These are phyloP conservation scores for Clavispora carvajalis DNA, from an alignment of 805 yeast species.

Conservation along the genomic window DNA sequence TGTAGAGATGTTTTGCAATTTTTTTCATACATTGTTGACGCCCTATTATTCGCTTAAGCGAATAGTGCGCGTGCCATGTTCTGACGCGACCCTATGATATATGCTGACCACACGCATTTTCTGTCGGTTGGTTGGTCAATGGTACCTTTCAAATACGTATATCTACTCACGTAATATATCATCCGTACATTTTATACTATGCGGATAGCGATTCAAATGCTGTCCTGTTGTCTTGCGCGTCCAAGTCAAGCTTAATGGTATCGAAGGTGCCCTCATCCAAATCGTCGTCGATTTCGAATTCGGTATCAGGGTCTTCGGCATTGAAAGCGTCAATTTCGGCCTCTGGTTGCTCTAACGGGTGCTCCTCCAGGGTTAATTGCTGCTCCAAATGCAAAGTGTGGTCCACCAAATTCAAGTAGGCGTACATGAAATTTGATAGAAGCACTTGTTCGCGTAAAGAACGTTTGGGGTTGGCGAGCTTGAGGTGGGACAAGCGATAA, in stretches of 20 bases:
- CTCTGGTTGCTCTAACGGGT: conserved; percentile 12
- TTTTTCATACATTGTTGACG: too few relatives aligned
- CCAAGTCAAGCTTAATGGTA: conserved; percentile 13
- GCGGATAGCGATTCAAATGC: not conserved
- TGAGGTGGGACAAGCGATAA: conserved; percentile 85
- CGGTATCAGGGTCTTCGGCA: conserved; percentile 15
- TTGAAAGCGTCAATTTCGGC: conserved; percentile 12
- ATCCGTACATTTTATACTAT: not conserved
- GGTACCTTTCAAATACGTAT: not conserved
- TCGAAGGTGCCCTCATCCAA: conserved; percentile 14
- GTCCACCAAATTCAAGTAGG: conserved; percentile 89
- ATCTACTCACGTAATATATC: not conserved
- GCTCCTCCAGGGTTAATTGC: conserved; percentile 34
- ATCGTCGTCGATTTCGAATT: conserved; percentile 14
- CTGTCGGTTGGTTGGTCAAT: not conserved
- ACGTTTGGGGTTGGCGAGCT: conserved; percentile 89
- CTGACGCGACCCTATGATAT: not conserved
- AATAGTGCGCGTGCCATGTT: not conserved
- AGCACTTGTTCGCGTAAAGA: conserved; percentile 89
- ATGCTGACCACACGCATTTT: not conserved
- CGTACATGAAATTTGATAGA: conserved; percentile 94
- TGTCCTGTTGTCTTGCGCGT: conserved; percentile 6
- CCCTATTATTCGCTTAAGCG: too few relatives aligned
- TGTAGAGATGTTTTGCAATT: too few relatives aligned
- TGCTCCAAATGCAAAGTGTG: conserved; percentile 76